A percentile compares a stretch with the other conserved stretches of the same genome.
These are phyloP conservation scores for Macrolepiota albuminosa DNA, from an alignment of 768 basidiomycete genomes.

Conservation along the genomic window DNA sequence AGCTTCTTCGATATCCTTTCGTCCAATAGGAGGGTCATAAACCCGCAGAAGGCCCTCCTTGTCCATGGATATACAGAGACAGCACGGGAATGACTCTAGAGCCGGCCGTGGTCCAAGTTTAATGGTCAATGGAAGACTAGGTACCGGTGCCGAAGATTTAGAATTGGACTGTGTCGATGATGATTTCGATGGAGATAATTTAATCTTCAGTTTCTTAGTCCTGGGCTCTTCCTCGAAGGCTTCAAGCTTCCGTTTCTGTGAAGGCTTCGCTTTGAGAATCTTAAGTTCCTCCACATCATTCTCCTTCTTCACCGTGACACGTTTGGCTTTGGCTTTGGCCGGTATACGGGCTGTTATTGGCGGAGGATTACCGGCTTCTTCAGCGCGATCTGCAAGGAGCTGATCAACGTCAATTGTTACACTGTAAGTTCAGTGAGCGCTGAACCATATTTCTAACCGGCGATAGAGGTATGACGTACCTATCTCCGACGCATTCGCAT, in stretches of 20 bases:
- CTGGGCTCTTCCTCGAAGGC: slow-evolving; percentile 29
- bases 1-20: slow-evolving; percentile 48
- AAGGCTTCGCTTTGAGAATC: slow-evolving; percentile 34
- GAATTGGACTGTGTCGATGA: slow-evolving; percentile 10
- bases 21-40: slow-evolving; percentile 57
- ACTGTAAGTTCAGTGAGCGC: slow-evolving; percentile 33
- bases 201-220: slow-evolving; percentile 46
- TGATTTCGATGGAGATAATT: slow-evolving; percentile 25
- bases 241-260: slow-evolving; percentile 39
- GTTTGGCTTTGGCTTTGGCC: slow-evolving; percentile 15
- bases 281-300: slow-evolving; percentile 19
- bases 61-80: slow-evolving; percentile 56
- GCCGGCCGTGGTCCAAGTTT: slow-evolving; percentile 62
- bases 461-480: slow-evolving; percentile 35
- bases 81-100: slow-evolving; percentile 61
- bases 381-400: slow-evolving; percentile 63
- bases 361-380: slow-evolving; percentile 29
- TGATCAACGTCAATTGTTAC: slow-evolving; percentile 93
- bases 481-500: slow-evolving; percentile 70
- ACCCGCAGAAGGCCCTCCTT: slow-evolving; percentile 57
- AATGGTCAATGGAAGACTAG: slow-evolving; percentile 54
- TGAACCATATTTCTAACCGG: not conserved
- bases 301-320: slow-evolving; percentile 18
- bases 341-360: slow-evolving; percentile 2
- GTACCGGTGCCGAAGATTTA: slow-evolving; percentile 1